Base-by-base conservation (phyloP, 768 basidiomycete genomes). In the Pisolithus albus region DNA sequence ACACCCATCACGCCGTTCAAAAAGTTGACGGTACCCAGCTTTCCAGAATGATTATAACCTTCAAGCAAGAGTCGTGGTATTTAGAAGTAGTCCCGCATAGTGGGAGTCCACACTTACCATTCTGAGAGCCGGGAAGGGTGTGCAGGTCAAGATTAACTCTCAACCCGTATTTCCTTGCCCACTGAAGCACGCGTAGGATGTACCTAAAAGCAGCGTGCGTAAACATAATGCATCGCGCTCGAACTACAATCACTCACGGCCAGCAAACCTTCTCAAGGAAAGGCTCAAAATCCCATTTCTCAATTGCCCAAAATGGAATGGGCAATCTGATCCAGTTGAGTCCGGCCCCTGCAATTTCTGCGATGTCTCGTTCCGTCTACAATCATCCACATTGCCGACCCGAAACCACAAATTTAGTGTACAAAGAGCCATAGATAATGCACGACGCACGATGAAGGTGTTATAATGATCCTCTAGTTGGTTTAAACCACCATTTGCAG, bases 81-180 rank as follows among this genome's bases (percentile, higher is more conserved):
- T 26, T 48, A 16, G 56, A 38, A 39, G 38, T 24, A 46, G 9
- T 38, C 19, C 7, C 5, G 32, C 5, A n/a, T 16, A 4, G 13
- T 19, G 26, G 34, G 46, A 26, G 13, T 45, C 5, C 9, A 3
- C 11, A 52, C 57, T 7, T 50, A 75, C 85, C 88, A 63, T 88
- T 88, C 60, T 89, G 88, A 43, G 80, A 82, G 39, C 92, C 91
- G 28, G 91, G 90, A 23, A 84, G 73, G 4, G 86, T 76, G 64
- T 90, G 88, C 32, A 91, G 67, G 69, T 94, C 92, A 11, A 94
- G 71, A 60, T 81, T 81, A 49, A 94, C 81, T 26, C 92, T 77
- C n/a, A 94, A 58, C 1, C 92, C 92, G 64, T 94, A 94, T 68
- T 96, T 94, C 46, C 92, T 75, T 13, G 83, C 84, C 92, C 92